Percentiles rank a stretch among this genome's conserved stretches.
Evolutionary conservation across 208 protist genomes (phyloP).

Genomic region (Trichomonas vaginalis): DNA sequence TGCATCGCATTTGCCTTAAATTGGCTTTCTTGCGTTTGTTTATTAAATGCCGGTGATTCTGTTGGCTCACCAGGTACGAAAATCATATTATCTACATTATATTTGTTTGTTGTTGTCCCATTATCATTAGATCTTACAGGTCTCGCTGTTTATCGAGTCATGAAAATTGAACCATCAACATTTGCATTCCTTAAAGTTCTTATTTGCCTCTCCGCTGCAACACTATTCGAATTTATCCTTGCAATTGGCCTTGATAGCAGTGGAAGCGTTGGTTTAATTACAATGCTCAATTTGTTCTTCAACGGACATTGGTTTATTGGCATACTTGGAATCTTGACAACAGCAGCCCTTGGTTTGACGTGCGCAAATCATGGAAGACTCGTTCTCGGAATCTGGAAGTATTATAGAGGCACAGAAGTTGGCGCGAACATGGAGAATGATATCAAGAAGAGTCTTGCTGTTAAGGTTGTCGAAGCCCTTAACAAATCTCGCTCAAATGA

Average conservation of each 20-base stretch:
- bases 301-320: neutral
- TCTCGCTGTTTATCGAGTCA: neutral
- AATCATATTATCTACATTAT: neutral
- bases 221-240: neutral
- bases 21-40: neutral
- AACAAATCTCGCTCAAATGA: neutral
- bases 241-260: neutral
- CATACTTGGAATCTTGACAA: neutral
- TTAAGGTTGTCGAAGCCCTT: neutral
- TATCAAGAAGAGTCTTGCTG: neutral
- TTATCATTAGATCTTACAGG: neutral
- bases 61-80: neutral
- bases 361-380: neutral
- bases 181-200: neutral
- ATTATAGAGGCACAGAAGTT: neutral
- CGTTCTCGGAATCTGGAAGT: neutral
- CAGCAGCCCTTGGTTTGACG: neutral
- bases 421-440: neutral
- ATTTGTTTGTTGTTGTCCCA: neutral
- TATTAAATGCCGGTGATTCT: neutral
- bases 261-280: conserved; percentile 7
- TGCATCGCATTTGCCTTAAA: neutral
- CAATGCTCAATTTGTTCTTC: neutral
- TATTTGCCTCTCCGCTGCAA: neutral
- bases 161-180: neutral